Conservation (phyloP, 2,329 filamentous ascomycete genomes). For the Fonsecaea pedrosoi region DNA sequence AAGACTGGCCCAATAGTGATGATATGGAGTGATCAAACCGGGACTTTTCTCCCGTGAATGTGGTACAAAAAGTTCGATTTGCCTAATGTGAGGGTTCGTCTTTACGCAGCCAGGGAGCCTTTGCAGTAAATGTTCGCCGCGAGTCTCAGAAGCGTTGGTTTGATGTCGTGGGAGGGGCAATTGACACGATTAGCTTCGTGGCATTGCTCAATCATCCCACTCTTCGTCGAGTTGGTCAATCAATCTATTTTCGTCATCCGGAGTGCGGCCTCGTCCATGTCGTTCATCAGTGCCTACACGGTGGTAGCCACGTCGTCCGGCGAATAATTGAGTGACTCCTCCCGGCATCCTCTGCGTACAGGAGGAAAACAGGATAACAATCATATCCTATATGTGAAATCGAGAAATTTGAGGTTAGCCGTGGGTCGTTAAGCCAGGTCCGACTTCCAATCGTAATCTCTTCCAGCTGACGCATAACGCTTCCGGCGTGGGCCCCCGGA, state of each 20-base stretch:
- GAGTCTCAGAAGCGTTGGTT: not conserved
- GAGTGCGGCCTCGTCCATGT: slow-evolving; percentile 51
- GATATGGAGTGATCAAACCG: not conserved
- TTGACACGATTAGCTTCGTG: not conserved
- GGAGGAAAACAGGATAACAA: slow-evolving; percentile 55
- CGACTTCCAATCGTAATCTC: slow-evolving; percentile 31
- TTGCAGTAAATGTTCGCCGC: not conserved
- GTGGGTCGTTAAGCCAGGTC: slow-evolving; percentile 22
- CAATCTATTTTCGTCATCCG: slow-evolving; percentile 87
- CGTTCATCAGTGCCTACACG: slow-evolving; percentile 42
- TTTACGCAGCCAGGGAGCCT: not conserved
- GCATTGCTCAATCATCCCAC: slow-evolving; percentile 67
- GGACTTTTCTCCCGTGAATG: not conserved
- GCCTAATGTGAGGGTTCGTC: not conserved
- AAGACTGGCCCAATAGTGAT: not conserved
- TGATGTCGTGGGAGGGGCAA: not conserved
- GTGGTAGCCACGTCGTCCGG: slow-evolving; percentile 45
- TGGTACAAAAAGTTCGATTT: not conserved
- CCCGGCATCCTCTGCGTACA: slow-evolving; percentile 49
- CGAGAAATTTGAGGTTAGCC: slow-evolving; percentile 22
- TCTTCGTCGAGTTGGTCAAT: slow-evolving; percentile 97
- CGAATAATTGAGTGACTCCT: slow-evolving; percentile 42
- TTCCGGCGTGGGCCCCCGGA: slow-evolving; percentile 21
- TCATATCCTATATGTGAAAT: slow-evolving; percentile 51
- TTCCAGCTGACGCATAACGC: slow-evolving; percentile 17